Base-by-base conservation (phyloP, 2,329 filamentous ascomycete genomes). In the Fusarium liriodendri region DNA sequence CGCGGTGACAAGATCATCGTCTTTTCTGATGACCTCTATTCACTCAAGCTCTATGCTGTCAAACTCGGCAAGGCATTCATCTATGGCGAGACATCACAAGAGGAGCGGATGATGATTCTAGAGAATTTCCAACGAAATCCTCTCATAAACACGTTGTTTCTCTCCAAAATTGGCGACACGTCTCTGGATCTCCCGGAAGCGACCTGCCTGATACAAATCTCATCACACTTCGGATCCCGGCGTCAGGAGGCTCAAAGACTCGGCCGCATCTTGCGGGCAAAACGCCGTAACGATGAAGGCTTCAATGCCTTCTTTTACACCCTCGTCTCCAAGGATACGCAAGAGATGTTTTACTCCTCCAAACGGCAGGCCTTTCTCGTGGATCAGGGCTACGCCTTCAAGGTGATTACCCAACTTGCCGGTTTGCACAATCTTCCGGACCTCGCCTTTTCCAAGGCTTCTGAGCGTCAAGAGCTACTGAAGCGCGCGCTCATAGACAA, bases 301-400 rank as follows among this genome's bases (percentile, higher is more conserved):
- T 98, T 98, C 83, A 98, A 98, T 79, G 95, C 95, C 0, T 98
- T 98, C 83, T 98, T 98, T 85, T 98, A 98, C 83, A 96, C 94
- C 0, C 89, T 98, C 3, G 95, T 98, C 7, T 96, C 93, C 4
- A 98, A 98, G 81, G 95, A 98, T 80, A 98, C 95, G 84, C 84
- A 35, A 87, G 91, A 78, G 81, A 98, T 98, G 95, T 95, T 91
- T 80, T 98, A 96, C 81, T 97, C 95, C 0, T 94, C 94, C 18
- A 97, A 97, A 83, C 90, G 95, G 5, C 95, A 98, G 82, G 95
- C 95, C 1, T 98, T 98, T 84, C 87, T 98, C 0, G 94, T 98
- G 33, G 95, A 98, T 77, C 95, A 98, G 83, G 95, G 95, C 9
- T 98, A 98, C 80, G 95, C 95, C 0, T 98, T 98, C 88, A 98